Percentiles rank a stretch among this genome's conserved stretches.
These are phyloP conservation scores for Aureobasidium sp. DNA, from an alignment of 2,329 filamentous ascomycete genomes.

Conservation along the genomic window DNA sequence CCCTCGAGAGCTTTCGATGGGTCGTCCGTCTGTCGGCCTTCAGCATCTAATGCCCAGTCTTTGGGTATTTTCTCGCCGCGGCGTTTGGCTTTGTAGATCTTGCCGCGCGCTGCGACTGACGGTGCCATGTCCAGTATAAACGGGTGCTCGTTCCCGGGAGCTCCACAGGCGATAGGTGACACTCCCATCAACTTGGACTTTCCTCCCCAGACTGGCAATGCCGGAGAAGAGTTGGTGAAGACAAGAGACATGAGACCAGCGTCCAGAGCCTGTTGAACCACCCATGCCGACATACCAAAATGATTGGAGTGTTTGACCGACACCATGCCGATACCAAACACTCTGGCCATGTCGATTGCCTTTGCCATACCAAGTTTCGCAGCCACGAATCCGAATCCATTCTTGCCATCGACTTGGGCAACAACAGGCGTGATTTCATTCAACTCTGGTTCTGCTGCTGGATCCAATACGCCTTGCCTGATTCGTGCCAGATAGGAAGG, in stretches of 20 bases:
- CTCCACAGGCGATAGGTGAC: constrained; percentile 66
- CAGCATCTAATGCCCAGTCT: constrained; percentile 66
- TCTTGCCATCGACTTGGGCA: constrained; percentile 57
- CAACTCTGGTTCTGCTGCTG: constrained; percentile 51
- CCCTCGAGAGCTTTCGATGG: constrained; percentile 63
- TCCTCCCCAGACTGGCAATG: constrained; percentile 63
- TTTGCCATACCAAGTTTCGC: constrained; percentile 57
- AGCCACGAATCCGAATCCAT: constrained; percentile 67
- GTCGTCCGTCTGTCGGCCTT: constrained; percentile 52
- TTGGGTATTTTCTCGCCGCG: constrained; percentile 59
- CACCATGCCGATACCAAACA: constrained; percentile 65
- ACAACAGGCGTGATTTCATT: constrained; percentile 61
- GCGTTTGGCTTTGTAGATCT: constrained; percentile 60
- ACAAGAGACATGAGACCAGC: constrained; percentile 53
- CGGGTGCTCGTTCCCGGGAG: constrained; percentile 50
- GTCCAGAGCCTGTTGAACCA: constrained; percentile 68
- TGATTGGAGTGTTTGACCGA: constrained; percentile 69
- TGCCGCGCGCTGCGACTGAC: constrained; percentile 58
- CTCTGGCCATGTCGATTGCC: constrained; percentile 59
- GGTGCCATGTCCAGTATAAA: constrained; percentile 70
- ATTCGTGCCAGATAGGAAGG: constrained; percentile 68
- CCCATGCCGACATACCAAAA: constrained; percentile 73
- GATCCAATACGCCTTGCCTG: constrained; percentile 58
- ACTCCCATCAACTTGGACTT: constrained; percentile 61
- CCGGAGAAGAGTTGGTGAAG: constrained; percentile 57